Percentiles rank a stretch among this genome's conserved stretches.
Conservation (phyloP, 768 basidiomycete genomes). For the Trametes punicea region DNA sequence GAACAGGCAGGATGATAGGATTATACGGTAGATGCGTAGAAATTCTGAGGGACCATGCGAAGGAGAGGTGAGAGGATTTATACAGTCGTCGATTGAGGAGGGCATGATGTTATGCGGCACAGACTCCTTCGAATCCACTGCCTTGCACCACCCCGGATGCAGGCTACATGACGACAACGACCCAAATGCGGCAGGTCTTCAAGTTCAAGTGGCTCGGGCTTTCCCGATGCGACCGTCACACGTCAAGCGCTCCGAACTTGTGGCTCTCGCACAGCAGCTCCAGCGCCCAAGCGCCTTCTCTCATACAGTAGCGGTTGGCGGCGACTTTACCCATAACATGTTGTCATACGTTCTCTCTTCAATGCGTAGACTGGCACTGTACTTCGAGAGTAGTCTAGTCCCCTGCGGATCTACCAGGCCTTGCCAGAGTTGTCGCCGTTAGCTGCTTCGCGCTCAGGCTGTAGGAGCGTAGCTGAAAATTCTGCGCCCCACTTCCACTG, state of each 20-base stretch:
- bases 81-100: constrained; percentile 1
- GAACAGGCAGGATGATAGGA: neutral
- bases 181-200: constrained; percentile 19
- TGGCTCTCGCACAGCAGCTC: neutral
- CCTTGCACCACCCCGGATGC: constrained; percentile 14
- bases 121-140: constrained; percentile 18
- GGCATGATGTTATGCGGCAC: constrained; percentile 20
- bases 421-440: too few species aligned
- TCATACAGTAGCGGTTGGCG: neutral
- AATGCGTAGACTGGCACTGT: too few species aligned
- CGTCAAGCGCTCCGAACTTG: constrained; percentile 1
- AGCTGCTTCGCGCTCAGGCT: too few species aligned
- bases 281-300: neutral
- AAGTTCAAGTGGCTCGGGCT: constrained; percentile 19
- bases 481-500: too few species aligned
- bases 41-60: neutral
- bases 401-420: too few species aligned
- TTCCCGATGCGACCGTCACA: constrained; percentile 4
- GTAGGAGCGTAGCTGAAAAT: too few species aligned
- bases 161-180: constrained; percentile 19
- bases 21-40: neutral
- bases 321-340: neutral
- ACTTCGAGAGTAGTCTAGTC: too few species aligned
- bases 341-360: too few species aligned
- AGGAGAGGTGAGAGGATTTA: neutral